A percentile compares a stretch with the other conserved stretches of the same genome.
Conservation (phyloP, 2,329 filamentous ascomycete genomes). For the Fusarium tuaranense region DNA sequence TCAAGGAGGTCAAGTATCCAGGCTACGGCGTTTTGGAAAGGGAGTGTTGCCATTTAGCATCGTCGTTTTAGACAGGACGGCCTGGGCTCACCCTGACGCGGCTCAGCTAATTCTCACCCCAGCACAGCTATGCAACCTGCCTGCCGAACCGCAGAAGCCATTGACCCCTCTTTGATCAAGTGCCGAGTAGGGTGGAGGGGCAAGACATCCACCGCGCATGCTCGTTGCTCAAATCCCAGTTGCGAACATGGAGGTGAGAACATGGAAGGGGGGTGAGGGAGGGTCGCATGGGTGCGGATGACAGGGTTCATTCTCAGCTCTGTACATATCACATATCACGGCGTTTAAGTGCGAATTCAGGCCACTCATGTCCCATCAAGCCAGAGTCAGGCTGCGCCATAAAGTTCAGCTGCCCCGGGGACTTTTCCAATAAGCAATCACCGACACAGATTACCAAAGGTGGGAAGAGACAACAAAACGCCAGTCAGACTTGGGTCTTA, state of each 20-base stretch:
- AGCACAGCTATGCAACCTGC: not conserved
- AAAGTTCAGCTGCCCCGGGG: not conserved
- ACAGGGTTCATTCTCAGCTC: not conserved
- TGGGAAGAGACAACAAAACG: not conserved
- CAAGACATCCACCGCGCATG: not conserved
- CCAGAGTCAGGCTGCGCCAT: not conserved
- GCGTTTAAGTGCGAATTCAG: not conserved
- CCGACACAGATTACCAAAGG: not conserved
- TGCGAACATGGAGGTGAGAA: not conserved
- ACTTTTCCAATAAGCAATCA: not conserved
- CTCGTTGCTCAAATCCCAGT: not conserved
- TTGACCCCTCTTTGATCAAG: not conserved
- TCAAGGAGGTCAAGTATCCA: not conserved
- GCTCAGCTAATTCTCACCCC: not conserved
- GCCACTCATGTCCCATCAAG: not conserved
- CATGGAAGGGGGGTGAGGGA: not conserved
- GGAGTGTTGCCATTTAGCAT: not conserved
- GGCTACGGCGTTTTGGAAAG: not conserved
- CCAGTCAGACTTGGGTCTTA: not conserved
- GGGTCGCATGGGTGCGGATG: not conserved
- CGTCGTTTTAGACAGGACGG: not conserved
- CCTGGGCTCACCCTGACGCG: not conserved
- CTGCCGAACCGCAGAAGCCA: not conserved
- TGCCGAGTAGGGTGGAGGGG: not conserved
- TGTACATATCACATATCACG: not conserved